phyloP scores from a whole-genome alignment of 306 rosid genomes.

The Coriaria nepalensis region DNA sequence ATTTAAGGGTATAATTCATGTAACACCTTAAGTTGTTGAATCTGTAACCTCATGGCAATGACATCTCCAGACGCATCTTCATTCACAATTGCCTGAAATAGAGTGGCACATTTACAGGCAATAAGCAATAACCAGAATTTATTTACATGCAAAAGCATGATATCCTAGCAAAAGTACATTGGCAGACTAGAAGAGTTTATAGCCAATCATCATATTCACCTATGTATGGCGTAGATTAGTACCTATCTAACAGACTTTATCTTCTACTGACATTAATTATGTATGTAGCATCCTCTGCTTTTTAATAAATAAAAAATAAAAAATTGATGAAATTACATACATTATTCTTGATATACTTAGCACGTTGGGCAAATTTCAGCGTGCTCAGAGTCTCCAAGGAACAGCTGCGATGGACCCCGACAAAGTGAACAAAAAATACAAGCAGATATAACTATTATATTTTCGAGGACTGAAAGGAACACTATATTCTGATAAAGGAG shows the following conservation, averaged over 20 bases:
- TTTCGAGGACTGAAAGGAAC: background rate
- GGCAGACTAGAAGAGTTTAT: background rate
- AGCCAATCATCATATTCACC: background rate
- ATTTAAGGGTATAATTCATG: background rate
- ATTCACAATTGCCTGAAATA: constrained; percentile 76
- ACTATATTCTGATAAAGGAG: constrained; percentile 9
- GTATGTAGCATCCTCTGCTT: no score
- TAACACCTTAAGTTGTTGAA: constrained; percentile 86
- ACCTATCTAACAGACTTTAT: no score
- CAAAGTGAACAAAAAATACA: constrained; percentile 1
- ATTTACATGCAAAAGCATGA: background rate
- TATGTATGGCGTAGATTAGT: no score
- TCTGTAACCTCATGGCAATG: constrained; percentile 86
- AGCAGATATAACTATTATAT: background rate
- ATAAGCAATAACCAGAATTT: background rate
- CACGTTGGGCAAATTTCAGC: constrained; percentile 93
- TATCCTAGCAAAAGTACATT: background rate
- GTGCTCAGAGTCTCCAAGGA: constrained; percentile 97
- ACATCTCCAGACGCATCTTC: constrained; percentile 97
- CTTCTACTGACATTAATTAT: no score
- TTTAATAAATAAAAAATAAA: background rate
- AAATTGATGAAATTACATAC: constrained; percentile 26
- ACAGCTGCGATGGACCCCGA: constrained; percentile 52
- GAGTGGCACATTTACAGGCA: constrained; percentile 4
- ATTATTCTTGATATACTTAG: constrained; percentile 87